A percentile compares a stretch with the other conserved stretches of the same genome.
Conservation (phyloP, 2,329 filamentous ascomycete genomes). For the Hypoxylon sp. region DNA sequence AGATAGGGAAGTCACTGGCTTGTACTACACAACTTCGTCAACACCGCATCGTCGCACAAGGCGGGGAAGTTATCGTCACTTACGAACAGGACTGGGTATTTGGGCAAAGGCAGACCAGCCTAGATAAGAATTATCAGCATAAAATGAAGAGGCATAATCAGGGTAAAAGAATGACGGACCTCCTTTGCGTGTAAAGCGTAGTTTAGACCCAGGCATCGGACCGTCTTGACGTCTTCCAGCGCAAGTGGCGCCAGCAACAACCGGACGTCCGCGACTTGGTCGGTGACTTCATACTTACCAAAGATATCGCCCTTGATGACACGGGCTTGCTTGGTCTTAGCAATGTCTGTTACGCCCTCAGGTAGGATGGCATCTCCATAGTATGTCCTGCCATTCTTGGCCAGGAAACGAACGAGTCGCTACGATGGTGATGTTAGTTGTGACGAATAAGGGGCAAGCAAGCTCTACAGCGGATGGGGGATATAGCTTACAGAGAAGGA, state of each 20-base stretch:
- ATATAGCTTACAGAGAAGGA: slow-evolving; percentile 35
- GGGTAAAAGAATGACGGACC: slow-evolving; percentile 50
- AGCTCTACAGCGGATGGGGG: slow-evolving; percentile 24
- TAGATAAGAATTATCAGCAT: slow-evolving; percentile 43
- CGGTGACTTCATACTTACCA: slow-evolving; percentile 71
- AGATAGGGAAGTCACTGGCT: slow-evolving; percentile 73
- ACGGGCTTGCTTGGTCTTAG: slow-evolving; percentile 69
- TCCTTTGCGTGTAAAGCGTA: slow-evolving; percentile 79
- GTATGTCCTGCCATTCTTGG: slow-evolving; percentile 75
- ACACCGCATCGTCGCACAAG: not conserved
- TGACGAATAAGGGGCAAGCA: not conserved
- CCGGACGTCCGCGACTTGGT: slow-evolving; percentile 67
- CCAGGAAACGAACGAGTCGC: slow-evolving; percentile 80
- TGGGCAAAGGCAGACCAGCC: slow-evolving; percentile 75
- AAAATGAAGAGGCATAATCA: not conserved
- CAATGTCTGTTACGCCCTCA: slow-evolving; percentile 68
- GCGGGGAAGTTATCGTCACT: slow-evolving; percentile 40
- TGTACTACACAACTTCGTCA: slow-evolving; percentile 60
- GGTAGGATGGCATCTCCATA: slow-evolving; percentile 81
- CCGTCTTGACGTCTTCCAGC: slow-evolving; percentile 71
- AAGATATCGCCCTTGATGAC: slow-evolving; percentile 76
- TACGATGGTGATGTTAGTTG: slow-evolving; percentile 48
- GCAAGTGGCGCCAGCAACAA: slow-evolving; percentile 73
- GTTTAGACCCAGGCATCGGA: slow-evolving; percentile 77
- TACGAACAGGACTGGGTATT: slow-evolving; percentile 78